A percentile compares a stretch with the other conserved stretches of the same genome.
These are phyloP conservation scores for Candida glaebosa DNA, from an alignment of 805 yeast genomes.

Conservation along the genomic window DNA sequence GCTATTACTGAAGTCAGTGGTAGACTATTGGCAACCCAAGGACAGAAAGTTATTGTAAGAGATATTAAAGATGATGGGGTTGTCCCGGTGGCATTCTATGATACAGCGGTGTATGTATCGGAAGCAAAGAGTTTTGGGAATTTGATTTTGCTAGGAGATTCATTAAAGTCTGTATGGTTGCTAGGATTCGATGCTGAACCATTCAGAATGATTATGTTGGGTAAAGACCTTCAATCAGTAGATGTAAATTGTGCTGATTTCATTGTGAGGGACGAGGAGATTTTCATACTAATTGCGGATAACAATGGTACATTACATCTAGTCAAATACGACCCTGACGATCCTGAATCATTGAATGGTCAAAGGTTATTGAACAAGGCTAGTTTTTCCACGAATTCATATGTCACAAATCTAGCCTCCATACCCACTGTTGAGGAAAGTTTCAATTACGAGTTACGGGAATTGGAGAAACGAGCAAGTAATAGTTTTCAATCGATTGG, in stretches of 20 bases:
- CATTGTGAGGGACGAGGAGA: conserved; percentile 63
- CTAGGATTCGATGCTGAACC: conserved; percentile 96
- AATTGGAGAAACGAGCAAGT: conserved; percentile 8
- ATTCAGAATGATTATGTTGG: conserved; percentile 73
- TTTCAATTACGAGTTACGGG: conserved; percentile 18
- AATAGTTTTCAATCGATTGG: conserved; percentile 61
- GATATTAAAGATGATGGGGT: conserved; percentile 85
- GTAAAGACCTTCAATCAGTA: conserved; percentile 64
- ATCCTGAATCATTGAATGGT: conserved; percentile 78
- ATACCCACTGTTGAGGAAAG: conserved; percentile 37
- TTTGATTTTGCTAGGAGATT: conserved; percentile 76
- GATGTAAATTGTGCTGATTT: conserved; percentile 76
- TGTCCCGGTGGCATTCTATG: conserved; percentile 91
- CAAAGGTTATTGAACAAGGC: conserved; percentile 67
- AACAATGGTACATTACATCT: conserved; percentile 63
- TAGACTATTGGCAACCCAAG: conserved; percentile 78
- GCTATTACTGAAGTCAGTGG: conserved; percentile 79
- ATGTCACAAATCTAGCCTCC: conserved; percentile 52
- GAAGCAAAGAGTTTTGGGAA: conserved; percentile 84
- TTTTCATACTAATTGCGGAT: conserved; percentile 68
- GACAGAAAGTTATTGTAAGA: conserved; percentile 76
- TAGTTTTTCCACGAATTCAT: conserved; percentile 64
- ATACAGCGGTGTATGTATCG: conserved; percentile 73
- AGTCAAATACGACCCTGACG: conserved; percentile 88
- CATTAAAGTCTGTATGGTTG: conserved; percentile 70